These are phyloP conservation scores for Echeveria elegans DNA, from an alignment of 164 flowering plant genomes.

Conservation along the genomic window DNA sequence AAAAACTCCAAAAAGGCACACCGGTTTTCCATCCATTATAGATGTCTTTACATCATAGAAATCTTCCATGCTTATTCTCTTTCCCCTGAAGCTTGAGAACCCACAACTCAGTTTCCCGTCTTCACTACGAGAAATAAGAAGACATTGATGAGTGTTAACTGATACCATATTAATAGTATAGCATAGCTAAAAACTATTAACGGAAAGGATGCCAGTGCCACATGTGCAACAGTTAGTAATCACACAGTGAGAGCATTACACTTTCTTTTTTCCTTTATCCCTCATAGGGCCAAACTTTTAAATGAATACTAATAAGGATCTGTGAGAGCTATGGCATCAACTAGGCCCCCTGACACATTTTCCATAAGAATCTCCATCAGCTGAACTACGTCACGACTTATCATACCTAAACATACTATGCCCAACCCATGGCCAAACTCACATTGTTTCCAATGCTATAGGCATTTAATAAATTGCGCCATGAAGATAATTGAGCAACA, in stretches of 20 bases:
- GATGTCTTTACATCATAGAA: slow-evolving; percentile 75
- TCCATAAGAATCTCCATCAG: neutral
- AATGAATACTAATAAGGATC: too few relatives aligned
- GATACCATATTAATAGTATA: neutral
- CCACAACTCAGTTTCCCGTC: slow-evolving; percentile 86
- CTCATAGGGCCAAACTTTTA: too few relatives aligned
- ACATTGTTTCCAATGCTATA: neutral
- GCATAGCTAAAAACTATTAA: neutral
- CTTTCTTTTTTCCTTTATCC: too few relatives aligned
- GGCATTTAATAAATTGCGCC: neutral
- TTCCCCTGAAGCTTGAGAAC: slow-evolving; percentile 91
- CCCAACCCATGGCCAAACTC: neutral
- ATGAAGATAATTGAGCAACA: too few relatives aligned
- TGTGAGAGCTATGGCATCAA: too few relatives aligned
- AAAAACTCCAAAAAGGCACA: slow-evolving; percentile 86
- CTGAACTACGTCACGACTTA: neutral
- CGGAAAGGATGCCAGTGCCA: too few relatives aligned
- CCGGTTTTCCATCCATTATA: slow-evolving; percentile 56
- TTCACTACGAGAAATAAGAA: slow-evolving; percentile 52
- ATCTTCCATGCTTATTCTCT: slow-evolving; percentile 94
- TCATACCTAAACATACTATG: neutral
- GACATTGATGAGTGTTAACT: slow-evolving; percentile 9
- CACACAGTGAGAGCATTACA: too few relatives aligned
- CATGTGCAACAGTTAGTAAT: too few relatives aligned
- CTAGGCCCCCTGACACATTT: neutral